Evolutionary conservation across 225 moss, liverwort and hornwort species (phyloP), one percentile per base, ranked within the genome.

Genomic region (Physcomitrellopsis africana): DNA sequence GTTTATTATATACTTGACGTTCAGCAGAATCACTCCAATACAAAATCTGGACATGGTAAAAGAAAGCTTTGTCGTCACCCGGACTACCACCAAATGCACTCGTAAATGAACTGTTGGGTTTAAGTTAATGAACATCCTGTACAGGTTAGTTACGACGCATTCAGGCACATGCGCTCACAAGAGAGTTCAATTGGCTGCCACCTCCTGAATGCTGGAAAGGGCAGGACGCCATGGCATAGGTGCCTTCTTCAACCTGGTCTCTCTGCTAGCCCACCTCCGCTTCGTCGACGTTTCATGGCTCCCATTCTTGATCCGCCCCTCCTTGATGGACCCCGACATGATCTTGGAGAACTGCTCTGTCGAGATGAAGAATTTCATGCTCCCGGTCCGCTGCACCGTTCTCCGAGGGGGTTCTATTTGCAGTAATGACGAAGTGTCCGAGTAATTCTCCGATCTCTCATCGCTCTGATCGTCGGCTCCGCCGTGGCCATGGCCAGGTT

Each of bases 351-450:
- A 82, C 67, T 94, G 94, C 62, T 94, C 94, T 43, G 91, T 91
- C 24, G 97, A 91, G 12, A 97, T 93, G 10, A 97, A 91, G 20
- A 97, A 89, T 89, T 94, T 97, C 79, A 93, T 89, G 60, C 89
- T 97, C 22, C 89, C 87, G 0, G 73, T 81, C 3, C 80, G 67
- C 27, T 85, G 85, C 9, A 63, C 69, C 0, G 69, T 74, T 3
- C 65, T 43, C 0, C 63, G 43, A 0, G 80, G 76, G n/a, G 82
- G 79, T 10, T 81, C 86, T 2, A 70, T 64, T 59, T 73, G 78
- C 13, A 87, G 64, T 8, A 86, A 68, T 0, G 89, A 81, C 6
- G 81, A 79, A 3, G 80, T 80, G 3, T 85, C 82, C 16, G 57
- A 67, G 32, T 5, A 37, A 37, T 37, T 37, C 61, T 77, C 63